Conservation (phyloP, 352 stramenopile species). For the Globisporangium emineosum region DNA sequence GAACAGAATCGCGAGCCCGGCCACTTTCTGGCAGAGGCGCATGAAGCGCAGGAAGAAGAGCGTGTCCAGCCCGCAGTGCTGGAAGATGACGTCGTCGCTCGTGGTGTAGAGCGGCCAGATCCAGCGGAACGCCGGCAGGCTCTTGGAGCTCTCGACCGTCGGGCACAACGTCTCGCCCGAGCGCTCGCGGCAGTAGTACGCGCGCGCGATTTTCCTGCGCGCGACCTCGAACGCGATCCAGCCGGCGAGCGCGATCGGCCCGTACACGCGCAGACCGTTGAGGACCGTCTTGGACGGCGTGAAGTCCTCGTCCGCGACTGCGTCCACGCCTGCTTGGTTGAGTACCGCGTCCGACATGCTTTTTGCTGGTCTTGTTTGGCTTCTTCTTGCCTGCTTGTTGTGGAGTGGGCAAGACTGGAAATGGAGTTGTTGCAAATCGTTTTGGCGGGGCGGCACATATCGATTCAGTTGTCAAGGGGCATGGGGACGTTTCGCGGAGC, state of each 20-base stretch:
- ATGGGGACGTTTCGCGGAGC: neutral
- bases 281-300: constrained; percentile 63
- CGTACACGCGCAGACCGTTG: constrained; percentile 63
- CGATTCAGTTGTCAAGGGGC: neutral
- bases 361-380: neutral
- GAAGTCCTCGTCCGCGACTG: constrained; percentile 34
- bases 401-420: neutral
- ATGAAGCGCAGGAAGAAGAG: constrained; percentile 81
- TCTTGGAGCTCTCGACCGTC: constrained; percentile 34
- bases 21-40: constrained; percentile 68
- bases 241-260: constrained; percentile 51
- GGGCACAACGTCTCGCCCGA: constrained; percentile 50
- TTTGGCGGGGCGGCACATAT: neutral
- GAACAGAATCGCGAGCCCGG: constrained; percentile 47
- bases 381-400: neutral
- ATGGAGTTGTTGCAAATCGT: neutral
- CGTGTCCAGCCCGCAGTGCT: constrained; percentile 74
- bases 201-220: constrained; percentile 48
- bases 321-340: neutral
- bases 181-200: constrained; percentile 76
- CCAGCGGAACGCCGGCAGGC: constrained; percentile 46
- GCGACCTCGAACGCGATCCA: constrained; percentile 70
- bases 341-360: neutral
- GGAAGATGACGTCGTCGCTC: constrained; percentile 65
- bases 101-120: constrained; percentile 50